A percentile compares a stretch with the other conserved stretches of the same genome.
phyloP scores from a whole-genome alignment of 495 filamentous ascomycete genomes.

The Aspergillus ellipticus region DNA sequence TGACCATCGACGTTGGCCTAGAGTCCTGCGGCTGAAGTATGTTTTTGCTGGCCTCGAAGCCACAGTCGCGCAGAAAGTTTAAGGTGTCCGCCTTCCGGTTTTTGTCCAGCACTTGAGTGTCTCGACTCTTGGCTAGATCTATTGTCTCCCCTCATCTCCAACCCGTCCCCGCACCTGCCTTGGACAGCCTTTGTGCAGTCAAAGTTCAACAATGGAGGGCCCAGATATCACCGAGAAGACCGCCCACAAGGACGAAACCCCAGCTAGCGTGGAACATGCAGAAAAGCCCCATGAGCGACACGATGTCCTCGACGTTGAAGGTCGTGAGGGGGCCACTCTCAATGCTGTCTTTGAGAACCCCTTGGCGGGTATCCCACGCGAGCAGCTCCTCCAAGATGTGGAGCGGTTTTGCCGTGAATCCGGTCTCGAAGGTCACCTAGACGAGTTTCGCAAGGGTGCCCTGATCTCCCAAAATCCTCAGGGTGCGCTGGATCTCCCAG shows the following conservation, averaged over 20 bases:
- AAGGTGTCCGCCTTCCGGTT: conserved; percentile 1
- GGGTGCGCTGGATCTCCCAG: conserved; percentile 34
- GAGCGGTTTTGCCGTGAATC: conserved; percentile 45
- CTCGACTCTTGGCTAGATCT: neutral
- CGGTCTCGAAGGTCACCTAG: conserved; percentile 39
- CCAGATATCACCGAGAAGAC: neutral
- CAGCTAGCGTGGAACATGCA: conserved; percentile 11
- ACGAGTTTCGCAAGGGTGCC: conserved; percentile 51
- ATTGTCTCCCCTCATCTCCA: neutral
- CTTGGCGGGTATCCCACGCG: conserved; percentile 44
- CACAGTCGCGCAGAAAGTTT: neutral
- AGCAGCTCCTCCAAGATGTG: conserved; percentile 47
- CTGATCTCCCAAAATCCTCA: conserved; percentile 49
- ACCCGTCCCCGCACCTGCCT: neutral
- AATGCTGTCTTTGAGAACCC: conserved; percentile 48
- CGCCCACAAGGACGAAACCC: neutral
- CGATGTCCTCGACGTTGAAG: conserved; percentile 22
- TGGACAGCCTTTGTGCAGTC: neutral
- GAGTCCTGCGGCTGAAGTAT: conserved; percentile 1
- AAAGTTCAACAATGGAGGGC: neutral
- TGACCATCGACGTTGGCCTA: neutral
- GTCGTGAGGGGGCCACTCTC: conserved; percentile 14
- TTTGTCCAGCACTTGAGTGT: neutral
- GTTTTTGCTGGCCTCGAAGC: neutral
- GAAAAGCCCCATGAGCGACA: conserved; percentile 2